Percentiles rank a stretch among this genome's conserved stretches.
Conservation (phyloP, 345 rosid species). For the Bruguiera parviflora region DNA sequence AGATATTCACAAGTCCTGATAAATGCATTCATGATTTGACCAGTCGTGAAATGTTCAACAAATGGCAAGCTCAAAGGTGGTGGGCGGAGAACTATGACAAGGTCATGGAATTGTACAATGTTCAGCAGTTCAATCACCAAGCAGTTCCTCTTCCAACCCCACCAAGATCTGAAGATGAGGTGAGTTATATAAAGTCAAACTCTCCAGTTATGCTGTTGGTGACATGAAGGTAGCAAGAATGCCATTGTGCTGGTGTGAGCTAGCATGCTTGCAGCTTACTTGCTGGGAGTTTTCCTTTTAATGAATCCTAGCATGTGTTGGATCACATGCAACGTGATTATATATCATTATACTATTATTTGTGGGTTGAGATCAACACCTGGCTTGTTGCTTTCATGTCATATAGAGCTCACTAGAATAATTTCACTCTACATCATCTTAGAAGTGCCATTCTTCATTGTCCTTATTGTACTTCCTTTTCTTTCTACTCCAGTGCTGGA, state of each 20-base stretch:
- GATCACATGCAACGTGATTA: background rate
- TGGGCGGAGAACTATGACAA: constrained; percentile 91
- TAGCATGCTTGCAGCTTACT: background rate
- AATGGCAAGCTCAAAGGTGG: constrained; percentile 98
- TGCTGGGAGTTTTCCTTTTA: background rate
- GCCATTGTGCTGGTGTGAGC: background rate
- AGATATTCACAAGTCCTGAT: constrained; percentile 5
- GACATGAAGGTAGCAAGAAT: background rate
- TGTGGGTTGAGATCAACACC: background rate
- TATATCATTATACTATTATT: background rate
- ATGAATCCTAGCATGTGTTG: background rate
- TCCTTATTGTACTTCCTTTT: background rate
- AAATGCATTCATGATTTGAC: constrained; percentile 16
- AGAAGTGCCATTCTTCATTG: background rate
- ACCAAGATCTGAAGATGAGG: constrained; percentile 76
- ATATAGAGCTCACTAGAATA: background rate
- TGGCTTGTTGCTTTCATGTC: background rate
- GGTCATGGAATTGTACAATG: constrained; percentile 93
- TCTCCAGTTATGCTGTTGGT: background rate
- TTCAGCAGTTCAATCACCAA: constrained; percentile 65
- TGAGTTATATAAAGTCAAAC: constrained; percentile 21
- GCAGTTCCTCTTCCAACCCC: constrained; percentile 68
- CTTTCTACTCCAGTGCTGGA: constrained; percentile 43
- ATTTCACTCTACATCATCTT: constrained; percentile 2
- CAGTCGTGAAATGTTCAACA: constrained; percentile 94